phyloP scores from a whole-genome alignment of 2,329 filamentous ascomycete species.

The Calycina herbarum region DNA sequence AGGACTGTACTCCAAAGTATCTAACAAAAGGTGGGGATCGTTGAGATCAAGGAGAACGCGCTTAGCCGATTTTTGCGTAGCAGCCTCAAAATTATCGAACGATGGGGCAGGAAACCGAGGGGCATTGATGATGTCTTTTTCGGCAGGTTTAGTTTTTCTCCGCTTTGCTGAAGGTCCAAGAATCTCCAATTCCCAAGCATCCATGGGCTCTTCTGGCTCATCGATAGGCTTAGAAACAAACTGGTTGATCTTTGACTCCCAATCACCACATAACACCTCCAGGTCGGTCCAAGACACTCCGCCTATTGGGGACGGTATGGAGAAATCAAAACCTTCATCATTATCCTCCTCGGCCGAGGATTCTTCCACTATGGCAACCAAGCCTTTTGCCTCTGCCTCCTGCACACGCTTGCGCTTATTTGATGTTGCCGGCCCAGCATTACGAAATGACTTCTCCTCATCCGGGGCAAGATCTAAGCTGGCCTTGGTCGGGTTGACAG shows the following conservation, averaged over 20 bases:
- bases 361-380: conserved; percentile 47
- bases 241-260: conserved; percentile 63
- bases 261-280: conserved; percentile 82
- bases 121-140: conserved; percentile 59
- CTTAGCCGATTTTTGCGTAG: conserved; percentile 72
- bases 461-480: conserved; percentile 83
- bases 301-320: conserved; percentile 58
- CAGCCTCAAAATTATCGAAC: conserved; percentile 77
- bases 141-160: conserved; percentile 57
- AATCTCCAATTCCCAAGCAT: conserved; percentile 65
- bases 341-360: conserved; percentile 41
- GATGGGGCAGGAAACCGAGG: conserved; percentile 64
- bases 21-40: conserved; percentile 82
- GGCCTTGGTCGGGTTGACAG: conserved; percentile 82
- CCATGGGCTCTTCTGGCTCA: conserved; percentile 45
- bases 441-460: conserved; percentile 80
- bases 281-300: conserved; percentile 80
- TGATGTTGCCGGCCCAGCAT: conserved; percentile 59
- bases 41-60: conserved; percentile 82
- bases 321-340: conserved; percentile 52
- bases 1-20: conserved; percentile 68
- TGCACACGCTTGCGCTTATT: conserved; percentile 57
- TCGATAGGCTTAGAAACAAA: conserved; percentile 24
- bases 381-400: conserved; percentile 49
- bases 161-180: conserved; percentile 58